Percentiles rank a stretch among this genome's conserved stretches.
Evolutionary conservation across 192 early-diverging fungal species (phyloP).

Genomic region (Jimgerdemannia flammicorona): DNA sequence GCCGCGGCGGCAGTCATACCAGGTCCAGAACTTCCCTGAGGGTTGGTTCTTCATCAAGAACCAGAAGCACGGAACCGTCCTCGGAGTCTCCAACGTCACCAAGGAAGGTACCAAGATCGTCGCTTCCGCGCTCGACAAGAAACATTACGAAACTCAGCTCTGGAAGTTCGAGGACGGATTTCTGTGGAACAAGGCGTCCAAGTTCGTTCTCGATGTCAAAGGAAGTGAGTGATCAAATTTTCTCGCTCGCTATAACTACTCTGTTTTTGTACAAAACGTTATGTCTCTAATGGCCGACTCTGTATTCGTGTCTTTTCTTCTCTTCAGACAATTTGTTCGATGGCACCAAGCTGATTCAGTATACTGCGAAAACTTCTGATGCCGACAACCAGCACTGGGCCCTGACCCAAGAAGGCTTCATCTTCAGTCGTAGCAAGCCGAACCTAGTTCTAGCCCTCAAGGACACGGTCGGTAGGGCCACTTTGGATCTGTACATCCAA

Average conservation of each 20-base stretch:
- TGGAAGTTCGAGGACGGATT: slow-evolving; percentile 33
- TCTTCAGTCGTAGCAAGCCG: neutral
- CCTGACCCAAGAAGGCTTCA: slow-evolving; percentile 2
- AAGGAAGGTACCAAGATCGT: slow-evolving; percentile 16
- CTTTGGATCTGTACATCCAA: neutral
- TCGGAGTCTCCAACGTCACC: slow-evolving; percentile 17
- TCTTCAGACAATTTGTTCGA: neutral
- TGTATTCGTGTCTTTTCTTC: no score
- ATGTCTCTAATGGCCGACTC: no score
- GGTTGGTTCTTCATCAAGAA: slow-evolving; percentile 35
- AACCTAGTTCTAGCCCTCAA: neutral
- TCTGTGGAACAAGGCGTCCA: slow-evolving; percentile 32
- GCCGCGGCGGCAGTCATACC: neutral
- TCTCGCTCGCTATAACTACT: no score
- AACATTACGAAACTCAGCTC: slow-evolving; percentile 26
- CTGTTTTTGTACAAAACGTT: no score
- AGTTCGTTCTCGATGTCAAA: slow-evolving; percentile 27
- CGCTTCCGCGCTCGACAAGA: slow-evolving; percentile 16
- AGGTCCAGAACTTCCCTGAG: slow-evolving; percentile 20
- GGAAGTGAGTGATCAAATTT: slow-evolving; percentile 7
- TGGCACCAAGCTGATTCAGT: slow-evolving; percentile 30
- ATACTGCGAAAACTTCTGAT: slow-evolving; percentile 25
- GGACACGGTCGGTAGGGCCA: neutral
- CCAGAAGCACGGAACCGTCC: slow-evolving; percentile 18
- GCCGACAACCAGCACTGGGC: slow-evolving; percentile 32